Evolutionary conservation across 306 rosid genomes (phyloP), one percentile per base, ranked within the genome.

Genomic region (Psophocarpus tetragonolobus): DNA sequence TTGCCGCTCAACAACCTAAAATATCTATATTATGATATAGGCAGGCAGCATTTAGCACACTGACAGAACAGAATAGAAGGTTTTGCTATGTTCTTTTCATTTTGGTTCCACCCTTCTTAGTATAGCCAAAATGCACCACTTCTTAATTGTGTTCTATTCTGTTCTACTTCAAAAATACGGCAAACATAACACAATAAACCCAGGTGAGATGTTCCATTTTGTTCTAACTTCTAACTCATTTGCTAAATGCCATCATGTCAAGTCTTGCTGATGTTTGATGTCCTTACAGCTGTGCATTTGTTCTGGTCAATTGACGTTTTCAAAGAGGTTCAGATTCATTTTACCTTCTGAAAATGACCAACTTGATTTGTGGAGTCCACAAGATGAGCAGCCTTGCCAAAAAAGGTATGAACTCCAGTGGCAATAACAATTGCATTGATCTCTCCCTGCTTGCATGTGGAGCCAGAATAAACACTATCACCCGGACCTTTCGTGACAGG

Each of bases 401-500:
- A 93, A 80, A 93, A 93, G 73, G 97, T 93, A 83, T 93, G 96
- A 81, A 91, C 97, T 62, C 96, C 96, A 0, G 97, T 93, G 60
- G 89, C 96, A 32, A 91, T 86, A 29, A 93, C 96, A 39, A 93
- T 88, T 3, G 96, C 96, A 83, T 93, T 91, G 73, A 91, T 84
- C 81, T 93, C 97, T 67, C 96, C 97, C 54, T 93, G 97, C 73
- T 93, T 90, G 91, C 94, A 93, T 4, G 97, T 93, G 3, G 96
- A 93, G 24, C 96, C 96, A 0, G 97, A 89, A 79, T 87, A 93
- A 58, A 93, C 96, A 33, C 91, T 84, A 60, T 79, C 88, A 4
- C 94, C 80, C 0, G 92, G 89, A 65, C 89, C 87, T 81, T 88
- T 89, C 1, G 96, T 91, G 64, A 91, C 97, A 0, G 96, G 92